Base-by-base conservation (phyloP, 805 yeast species). In the Sungouiella blattae region DNA sequence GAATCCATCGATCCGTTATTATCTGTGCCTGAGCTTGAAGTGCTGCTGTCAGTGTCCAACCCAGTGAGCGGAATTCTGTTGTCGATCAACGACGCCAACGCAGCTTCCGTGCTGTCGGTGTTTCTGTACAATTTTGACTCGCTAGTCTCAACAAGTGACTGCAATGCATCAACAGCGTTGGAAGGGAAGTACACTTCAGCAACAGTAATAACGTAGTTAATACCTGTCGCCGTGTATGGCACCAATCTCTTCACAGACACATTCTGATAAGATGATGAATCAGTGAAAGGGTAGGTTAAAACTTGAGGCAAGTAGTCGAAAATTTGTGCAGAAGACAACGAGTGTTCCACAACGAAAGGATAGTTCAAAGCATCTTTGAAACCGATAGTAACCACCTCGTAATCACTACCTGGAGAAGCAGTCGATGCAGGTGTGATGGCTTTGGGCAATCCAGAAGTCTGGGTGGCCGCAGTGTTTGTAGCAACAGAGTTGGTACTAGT, bases 161-260 rank as follows among this genome's bases (percentile, higher is more conserved):
- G 75, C 43, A 91, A 67, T 0, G 64, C 55, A 1, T 57, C 48
- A 12, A 85, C 71, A 20, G 71, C 60, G 9, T 59, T 56, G 8
- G 62, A 56, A 15, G 95, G 95, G 64, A 87, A 83, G 56, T 84
- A 87, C 36, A 87, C 83, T 56, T 83, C 83, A 5, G 97, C 98
- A 41, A 89, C 85, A 0, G 97, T 84, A 36, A 86, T 86, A 41
- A 87, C 74, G 58, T 87, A 91, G 29, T 59, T 45, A 37, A 65
- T 52, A 20, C 64, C 70, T 11, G 45, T 38, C 2, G 86, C 73
- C 12, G 80, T 71, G 54, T 79, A 84, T 25, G 98, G 98, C 41
- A 82, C 79, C 49, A 91, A 71, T 56, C 81, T 77, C 39, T 68
- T 64, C 45, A 89, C 87, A 6, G 78, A 57, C 15, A 86, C 75